Evolutionary conservation across 2,329 filamentous ascomycete species (phyloP).

Genomic region (Fusarium sp.): DNA sequence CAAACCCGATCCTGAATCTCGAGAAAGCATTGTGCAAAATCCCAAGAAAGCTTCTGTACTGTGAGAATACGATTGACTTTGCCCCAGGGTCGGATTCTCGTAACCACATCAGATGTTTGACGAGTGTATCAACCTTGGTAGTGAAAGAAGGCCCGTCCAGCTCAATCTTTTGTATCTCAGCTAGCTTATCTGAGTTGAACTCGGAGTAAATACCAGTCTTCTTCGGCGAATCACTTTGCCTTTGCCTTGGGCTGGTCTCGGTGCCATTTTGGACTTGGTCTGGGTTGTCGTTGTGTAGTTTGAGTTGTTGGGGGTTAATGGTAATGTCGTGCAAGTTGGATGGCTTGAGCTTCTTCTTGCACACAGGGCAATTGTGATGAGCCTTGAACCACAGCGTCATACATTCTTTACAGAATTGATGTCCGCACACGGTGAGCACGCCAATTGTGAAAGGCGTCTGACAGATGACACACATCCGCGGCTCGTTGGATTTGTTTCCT

Average conservation of each 20-base stretch:
- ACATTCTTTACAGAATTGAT: slow-evolving; percentile 92
- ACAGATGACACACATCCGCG: slow-evolving; percentile 87
- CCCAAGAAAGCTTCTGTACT: slow-evolving; percentile 82
- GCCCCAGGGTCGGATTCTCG: slow-evolving; percentile 84
- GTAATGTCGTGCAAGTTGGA: slow-evolving; percentile 87
- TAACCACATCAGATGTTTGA: slow-evolving; percentile 87
- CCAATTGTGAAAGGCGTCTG: slow-evolving; percentile 80
- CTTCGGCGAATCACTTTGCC: slow-evolving; percentile 40
- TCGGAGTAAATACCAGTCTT: slow-evolving; percentile 76
- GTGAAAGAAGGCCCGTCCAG: slow-evolving; percentile 80
- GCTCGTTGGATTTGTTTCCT: slow-evolving; percentile 71
- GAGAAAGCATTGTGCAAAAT: slow-evolving; percentile 78
- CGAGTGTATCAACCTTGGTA: slow-evolving; percentile 88
- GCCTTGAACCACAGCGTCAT: slow-evolving; percentile 81
- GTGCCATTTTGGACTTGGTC: slow-evolving; percentile 12
- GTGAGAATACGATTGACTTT: slow-evolving; percentile 94
- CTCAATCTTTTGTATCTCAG: slow-evolving; percentile 85
- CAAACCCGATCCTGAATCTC: slow-evolving; percentile 77
- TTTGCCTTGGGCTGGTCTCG: slow-evolving; percentile 25
- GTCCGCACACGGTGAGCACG: slow-evolving; percentile 86
- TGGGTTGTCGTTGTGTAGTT: slow-evolving; percentile 61
- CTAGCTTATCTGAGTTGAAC: slow-evolving; percentile 76
- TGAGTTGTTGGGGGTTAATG: slow-evolving; percentile 80
- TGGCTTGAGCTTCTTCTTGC: slow-evolving; percentile 74
- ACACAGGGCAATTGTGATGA: slow-evolving; percentile 83